phyloP scores from a whole-genome alignment of 2,329 filamentous ascomycete genomes.

The Arthrobotrys entomopaga region DNA sequence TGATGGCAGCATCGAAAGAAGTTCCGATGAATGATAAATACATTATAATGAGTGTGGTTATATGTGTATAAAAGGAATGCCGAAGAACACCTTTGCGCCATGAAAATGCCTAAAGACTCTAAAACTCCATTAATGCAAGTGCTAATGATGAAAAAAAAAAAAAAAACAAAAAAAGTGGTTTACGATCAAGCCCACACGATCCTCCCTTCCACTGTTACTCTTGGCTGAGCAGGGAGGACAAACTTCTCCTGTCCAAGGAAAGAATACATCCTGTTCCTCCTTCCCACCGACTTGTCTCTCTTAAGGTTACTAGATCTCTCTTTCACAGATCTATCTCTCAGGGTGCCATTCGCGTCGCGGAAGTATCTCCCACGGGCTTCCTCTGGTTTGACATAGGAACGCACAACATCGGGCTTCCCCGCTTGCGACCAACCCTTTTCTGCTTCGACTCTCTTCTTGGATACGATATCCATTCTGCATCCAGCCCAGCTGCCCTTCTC shows the following conservation, averaged over 20 bases:
- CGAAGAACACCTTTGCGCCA: no score
- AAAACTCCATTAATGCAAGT: slow-evolving; percentile 1
- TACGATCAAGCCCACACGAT: slow-evolving; percentile 40
- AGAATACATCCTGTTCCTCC: slow-evolving; percentile 52
- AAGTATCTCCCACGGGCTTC: slow-evolving; percentile 31
- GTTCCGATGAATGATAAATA: no score
- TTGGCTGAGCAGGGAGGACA: slow-evolving; percentile 33
- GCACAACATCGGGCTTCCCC: slow-evolving; percentile 17
- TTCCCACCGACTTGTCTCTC: slow-evolving; percentile 43
- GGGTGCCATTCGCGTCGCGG: slow-evolving; percentile 7
- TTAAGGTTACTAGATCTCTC: slow-evolving; percentile 16
- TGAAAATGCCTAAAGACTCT: not conserved
- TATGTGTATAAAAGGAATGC: no score
- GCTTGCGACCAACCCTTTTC: slow-evolving; percentile 39
- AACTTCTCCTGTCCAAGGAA: slow-evolving; percentile 54
- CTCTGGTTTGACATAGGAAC: slow-evolving; percentile 31
- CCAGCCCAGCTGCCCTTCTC: slow-evolving; percentile 51
- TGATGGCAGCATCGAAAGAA: no score
- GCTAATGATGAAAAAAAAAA: not conserved
- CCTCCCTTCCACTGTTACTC: slow-evolving; percentile 35
- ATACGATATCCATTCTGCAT: slow-evolving; percentile 40
- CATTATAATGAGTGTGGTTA: no score
- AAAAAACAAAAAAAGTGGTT: no score
- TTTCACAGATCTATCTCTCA: slow-evolving; percentile 27
- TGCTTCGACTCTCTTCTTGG: slow-evolving; percentile 27